Conservation (phyloP, 768 basidiomycete genomes). For the Phaeotremella skinneri region DNA sequence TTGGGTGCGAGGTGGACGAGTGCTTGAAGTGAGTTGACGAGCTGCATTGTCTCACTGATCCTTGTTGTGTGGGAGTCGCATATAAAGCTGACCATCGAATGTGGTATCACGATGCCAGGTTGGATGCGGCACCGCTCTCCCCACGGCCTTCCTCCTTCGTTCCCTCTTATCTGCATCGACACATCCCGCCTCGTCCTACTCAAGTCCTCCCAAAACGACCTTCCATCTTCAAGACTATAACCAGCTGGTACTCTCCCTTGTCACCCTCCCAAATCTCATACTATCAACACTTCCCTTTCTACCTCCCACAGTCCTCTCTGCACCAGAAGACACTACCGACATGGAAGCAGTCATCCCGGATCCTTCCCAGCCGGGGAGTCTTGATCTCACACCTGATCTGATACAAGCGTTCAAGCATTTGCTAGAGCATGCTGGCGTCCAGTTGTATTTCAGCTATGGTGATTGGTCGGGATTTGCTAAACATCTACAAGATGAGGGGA, state of each 20-base stretch:
- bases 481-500: constrained; percentile 32
- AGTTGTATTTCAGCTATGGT: constrained; percentile 74
- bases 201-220: constrained; percentile 52
- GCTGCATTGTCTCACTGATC: constrained; percentile 12
- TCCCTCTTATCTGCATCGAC: constrained; percentile 53
- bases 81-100: background rate
- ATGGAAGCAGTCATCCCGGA: constrained; percentile 42
- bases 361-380: constrained; percentile 58
- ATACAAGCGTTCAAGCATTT: constrained; percentile 65
- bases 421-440: constrained; percentile 59
- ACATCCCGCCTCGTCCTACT: constrained; percentile 8
- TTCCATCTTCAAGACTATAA: constrained; percentile 93
- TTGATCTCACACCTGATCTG: constrained; percentile 66
- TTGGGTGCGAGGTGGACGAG: constrained; percentile 57
- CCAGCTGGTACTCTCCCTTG: constrained; percentile 69
- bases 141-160: constrained; percentile 70
- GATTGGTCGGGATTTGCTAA: constrained; percentile 61
- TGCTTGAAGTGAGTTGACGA: constrained; percentile 67
- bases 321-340: constrained; percentile 31
- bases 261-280: constrained; percentile 52
- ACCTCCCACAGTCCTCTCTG: constrained; percentile 25
- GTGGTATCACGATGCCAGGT: constrained; percentile 58
- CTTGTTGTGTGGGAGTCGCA: background rate
- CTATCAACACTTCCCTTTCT: constrained; percentile 43
- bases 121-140: constrained; percentile 90